Evolutionary conservation across 2,329 filamentous ascomycete species (phyloP), one percentile per base, ranked within the genome.

Genomic region (Nigrospora sphaerica): DNA sequence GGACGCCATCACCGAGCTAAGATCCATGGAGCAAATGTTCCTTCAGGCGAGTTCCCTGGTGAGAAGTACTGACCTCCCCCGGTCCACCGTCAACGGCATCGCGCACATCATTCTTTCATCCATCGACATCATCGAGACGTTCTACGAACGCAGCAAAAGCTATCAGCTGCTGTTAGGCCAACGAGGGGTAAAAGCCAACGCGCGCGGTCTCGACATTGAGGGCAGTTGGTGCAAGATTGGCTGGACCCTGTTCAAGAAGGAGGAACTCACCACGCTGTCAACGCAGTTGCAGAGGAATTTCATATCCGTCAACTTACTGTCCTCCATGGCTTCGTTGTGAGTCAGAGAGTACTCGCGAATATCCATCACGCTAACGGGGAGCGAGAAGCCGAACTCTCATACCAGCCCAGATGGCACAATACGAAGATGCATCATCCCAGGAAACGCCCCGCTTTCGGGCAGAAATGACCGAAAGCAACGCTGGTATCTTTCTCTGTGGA

Each of bases 271-370:
- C n/a, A 28, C 14, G 13, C 19, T 45, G 16, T 12, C 19, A 14
- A 35, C 34, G 10, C 36, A 34, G 18, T n/a, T 45, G 34, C 33
- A 39, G 12, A 14, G 14, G 16, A n/a, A 23, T 16, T 34, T 45
- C 12, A 23, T n/a, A 14, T 37, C 42, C 3, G 31, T 45, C 33
- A 39, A 32, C 33, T 31, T 34, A 23, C 42, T 45, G 2, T 34
- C 38, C 3, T 16, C 33, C 6, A 32, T 35, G n/a, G 42, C 42
- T 12, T 18, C 34, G 62, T 63, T 19, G 65, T 64, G 34, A 74
- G 62, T 17, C 16, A 12, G 9, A 10, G 11, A 12, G 17, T 12
- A 38, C 12, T 9, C 16, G 9, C 16, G 35, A 12, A 10, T 12
- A 17, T 10, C 11, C 16, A 12, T 38, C 35, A 38, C 10, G n/a